Conservation (phyloP, 164 flowering plant species). For the Dillenia suffruticosa region DNA sequence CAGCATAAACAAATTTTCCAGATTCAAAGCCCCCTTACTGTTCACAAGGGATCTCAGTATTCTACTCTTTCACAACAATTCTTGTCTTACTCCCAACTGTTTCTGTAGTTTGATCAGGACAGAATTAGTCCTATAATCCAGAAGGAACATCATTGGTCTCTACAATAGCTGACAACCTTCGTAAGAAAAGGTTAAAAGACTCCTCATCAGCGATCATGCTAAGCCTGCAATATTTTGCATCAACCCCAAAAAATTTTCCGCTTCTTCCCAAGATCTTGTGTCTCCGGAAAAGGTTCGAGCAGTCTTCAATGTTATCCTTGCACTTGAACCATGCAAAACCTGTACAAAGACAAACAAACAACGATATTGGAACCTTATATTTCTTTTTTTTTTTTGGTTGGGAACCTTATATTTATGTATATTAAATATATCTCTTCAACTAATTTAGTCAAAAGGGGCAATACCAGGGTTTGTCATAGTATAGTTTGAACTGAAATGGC, state of each 20-base stretch:
- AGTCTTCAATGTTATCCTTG: conserved; percentile 51
- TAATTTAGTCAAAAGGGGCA: background rate
- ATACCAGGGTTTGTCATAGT: conserved; percentile 52
- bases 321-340: conserved; percentile 97
- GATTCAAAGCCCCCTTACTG: no score
- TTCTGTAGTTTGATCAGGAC: no score
- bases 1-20: no score
- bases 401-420: background rate
- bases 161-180: conserved; percentile 12
- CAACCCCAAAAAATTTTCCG: conserved; percentile 56
- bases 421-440: background rate
- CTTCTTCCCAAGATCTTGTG: conserved; percentile 61
- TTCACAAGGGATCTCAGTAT: no score
- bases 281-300: conserved; percentile 44
- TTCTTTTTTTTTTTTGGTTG: background rate
- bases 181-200: conserved; percentile 20
- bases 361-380: background rate
- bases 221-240: conserved; percentile 31
- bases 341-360: conserved; percentile 19
- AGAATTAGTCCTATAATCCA: no score
- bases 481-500: conserved; percentile 26
- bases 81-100: no score
- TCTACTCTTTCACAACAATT: no score
- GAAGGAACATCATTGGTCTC: no score
- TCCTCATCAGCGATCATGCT: conserved; percentile 34